Evolutionary conservation across 768 basidiomycete species (phyloP).

Genomic region (Asterophora lycoperdoides): DNA sequence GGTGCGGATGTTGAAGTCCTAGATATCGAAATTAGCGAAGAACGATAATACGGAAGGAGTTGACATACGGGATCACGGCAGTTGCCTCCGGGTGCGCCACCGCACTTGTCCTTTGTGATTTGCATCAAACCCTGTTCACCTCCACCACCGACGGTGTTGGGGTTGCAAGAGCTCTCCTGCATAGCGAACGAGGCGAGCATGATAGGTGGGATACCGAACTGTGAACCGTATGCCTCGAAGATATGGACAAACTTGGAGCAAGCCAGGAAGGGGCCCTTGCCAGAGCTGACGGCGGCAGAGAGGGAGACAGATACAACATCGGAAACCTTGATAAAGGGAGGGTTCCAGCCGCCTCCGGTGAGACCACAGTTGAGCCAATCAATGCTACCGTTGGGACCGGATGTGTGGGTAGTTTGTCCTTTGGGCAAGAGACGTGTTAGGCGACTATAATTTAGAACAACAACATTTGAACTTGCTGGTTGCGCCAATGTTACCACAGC

Average conservation of each 20-base stretch:
- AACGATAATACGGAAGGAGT: slow-evolving; percentile 1
- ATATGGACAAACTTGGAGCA: slow-evolving; percentile 47
- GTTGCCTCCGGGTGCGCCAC: slow-evolving; percentile 43
- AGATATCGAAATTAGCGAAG: slow-evolving; percentile 1
- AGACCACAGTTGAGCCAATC: slow-evolving; percentile 80
- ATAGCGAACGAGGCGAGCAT: slow-evolving; percentile 83
- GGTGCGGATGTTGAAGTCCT: slow-evolving; percentile 72
- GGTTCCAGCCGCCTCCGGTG: slow-evolving; percentile 60
- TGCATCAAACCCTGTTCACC: slow-evolving; percentile 91
- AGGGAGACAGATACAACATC: slow-evolving; percentile 49
- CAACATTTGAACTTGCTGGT: slow-evolving; percentile 32
- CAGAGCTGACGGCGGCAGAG: slow-evolving; percentile 41
- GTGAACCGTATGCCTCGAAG: slow-evolving; percentile 58
- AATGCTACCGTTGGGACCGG: slow-evolving; percentile 70
- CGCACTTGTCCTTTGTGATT: slow-evolving; percentile 75
- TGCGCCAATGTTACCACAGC: slow-evolving; percentile 49
- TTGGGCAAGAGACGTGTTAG: neutral
- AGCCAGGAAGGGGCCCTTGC: slow-evolving; percentile 51
- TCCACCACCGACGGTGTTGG: slow-evolving; percentile 59
- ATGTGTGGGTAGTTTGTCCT: slow-evolving; percentile 46
- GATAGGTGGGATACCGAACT: slow-evolving; percentile 59
- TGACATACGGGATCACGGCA: slow-evolving; percentile 42
- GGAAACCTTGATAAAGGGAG: slow-evolving; percentile 53
- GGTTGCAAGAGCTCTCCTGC: slow-evolving; percentile 78
- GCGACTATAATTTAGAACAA: neutral